phyloP scores from a whole-genome alignment of 257 asterid genomes.

The Anisodus tanguticus region DNA sequence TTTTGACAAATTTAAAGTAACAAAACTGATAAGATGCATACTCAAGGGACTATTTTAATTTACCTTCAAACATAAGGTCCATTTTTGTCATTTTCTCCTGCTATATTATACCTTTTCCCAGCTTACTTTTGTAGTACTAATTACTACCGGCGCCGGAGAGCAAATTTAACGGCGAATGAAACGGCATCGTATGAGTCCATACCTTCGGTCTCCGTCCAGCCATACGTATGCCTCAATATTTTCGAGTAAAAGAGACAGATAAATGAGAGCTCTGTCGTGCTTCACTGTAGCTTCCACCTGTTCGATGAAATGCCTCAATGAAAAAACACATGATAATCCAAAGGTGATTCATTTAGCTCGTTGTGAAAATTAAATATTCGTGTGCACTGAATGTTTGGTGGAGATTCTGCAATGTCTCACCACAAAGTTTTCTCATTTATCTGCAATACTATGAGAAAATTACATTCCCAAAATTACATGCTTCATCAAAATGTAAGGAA shows the following conservation, averaged over 20 bases:
- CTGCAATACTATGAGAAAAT: background rate
- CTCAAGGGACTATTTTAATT: too few relatives aligned
- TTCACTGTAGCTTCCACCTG: constrained; percentile 39
- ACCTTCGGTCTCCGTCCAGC: background rate
- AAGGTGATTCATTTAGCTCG: background rate
- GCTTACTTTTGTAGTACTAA: background rate
- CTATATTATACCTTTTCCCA: too few relatives aligned
- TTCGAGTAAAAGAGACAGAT: background rate
- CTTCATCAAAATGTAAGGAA: constrained; percentile 19
- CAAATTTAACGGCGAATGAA: background rate
- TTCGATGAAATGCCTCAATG: constrained; percentile 59
- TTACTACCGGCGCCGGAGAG: background rate
- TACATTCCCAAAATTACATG: background rate
- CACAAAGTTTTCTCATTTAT: constrained; percentile 12
- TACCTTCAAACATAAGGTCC: too few relatives aligned
- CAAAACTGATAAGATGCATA: too few relatives aligned
- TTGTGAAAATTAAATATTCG: constrained; percentile 23
- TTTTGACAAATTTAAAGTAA: too few relatives aligned
- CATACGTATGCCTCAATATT: background rate
- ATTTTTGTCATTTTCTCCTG: too few relatives aligned
- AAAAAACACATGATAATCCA: background rate
- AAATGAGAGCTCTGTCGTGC: background rate
- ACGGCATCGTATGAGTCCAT: background rate
- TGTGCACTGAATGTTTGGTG: background rate
- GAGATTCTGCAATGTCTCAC: constrained; percentile 25